Conservation (phyloP, 768 basidiomycete species). For the Amanita brunnescens region DNA sequence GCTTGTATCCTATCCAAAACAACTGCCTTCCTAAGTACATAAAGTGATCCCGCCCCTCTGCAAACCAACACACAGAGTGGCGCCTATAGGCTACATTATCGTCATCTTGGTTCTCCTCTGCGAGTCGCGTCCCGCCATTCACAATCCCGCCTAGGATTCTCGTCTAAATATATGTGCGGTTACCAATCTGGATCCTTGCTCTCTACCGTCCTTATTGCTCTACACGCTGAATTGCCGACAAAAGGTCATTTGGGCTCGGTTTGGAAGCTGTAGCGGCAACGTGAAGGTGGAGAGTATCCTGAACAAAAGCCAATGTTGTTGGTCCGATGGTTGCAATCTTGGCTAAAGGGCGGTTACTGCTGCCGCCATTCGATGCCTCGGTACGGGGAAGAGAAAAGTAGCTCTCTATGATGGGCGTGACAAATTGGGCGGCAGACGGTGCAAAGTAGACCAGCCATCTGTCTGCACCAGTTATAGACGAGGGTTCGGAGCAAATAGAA, state of each 20-base stretch:
- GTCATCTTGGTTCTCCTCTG: no score
- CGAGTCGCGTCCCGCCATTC: no score
- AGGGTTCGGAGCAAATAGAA: neutral
- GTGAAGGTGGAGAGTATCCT: constrained; percentile 30
- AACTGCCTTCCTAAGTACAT: no score
- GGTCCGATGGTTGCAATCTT: constrained; percentile 60
- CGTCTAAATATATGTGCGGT: no score
- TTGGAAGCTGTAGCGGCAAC: constrained; percentile 50
- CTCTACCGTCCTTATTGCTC: neutral
- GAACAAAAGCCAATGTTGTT: constrained; percentile 49
- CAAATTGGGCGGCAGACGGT: constrained; percentile 58
- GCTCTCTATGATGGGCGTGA: constrained; percentile 38
- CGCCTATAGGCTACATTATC: no score
- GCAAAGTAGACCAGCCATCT: constrained; percentile 81
- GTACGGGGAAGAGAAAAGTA: constrained; percentile 31
- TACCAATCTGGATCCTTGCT: no score
- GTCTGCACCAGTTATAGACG: neutral
- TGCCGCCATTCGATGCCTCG: neutral
- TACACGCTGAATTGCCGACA: constrained; percentile 20
- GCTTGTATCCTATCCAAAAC: no score
- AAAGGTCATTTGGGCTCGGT: constrained; percentile 48
- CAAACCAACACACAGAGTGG: no score
- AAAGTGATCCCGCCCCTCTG: no score
- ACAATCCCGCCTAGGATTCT: no score
- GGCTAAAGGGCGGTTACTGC: constrained; percentile 10